Base-by-base conservation (phyloP, 192 early-diverging fungal genomes). In the Endogone sp. region DNA sequence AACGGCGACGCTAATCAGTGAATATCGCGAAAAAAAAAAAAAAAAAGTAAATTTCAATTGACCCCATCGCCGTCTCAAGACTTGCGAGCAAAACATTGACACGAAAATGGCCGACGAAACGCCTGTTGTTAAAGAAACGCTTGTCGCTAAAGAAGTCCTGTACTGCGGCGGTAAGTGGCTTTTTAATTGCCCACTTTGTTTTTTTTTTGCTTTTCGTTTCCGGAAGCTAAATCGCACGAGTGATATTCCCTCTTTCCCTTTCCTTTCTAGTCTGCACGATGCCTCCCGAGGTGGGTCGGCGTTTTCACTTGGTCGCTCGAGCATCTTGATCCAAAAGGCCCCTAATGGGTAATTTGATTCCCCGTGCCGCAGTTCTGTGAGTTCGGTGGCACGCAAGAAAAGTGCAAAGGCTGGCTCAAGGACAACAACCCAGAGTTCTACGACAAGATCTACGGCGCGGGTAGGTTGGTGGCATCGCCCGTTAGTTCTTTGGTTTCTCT, bases 321-420 rank as follows among this genome's bases (percentile, higher is more conserved):
- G n/a, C n/a, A n/a, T n/a, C n/a, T 49, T 49, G 37, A 11, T 49
- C 6, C 9, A 49, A 49, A 49, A 16, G 16, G 1, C 16, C 9
- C 37, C 11, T 4, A 21, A 24, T 56, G 21, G n/a, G n/a, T n/a
- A n/a, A n/a, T 56, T 16, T 37, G 27, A 37, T 37, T 65, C 44
- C 27, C 4, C 49, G 56, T 61, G 25, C 60, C 58, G 24, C 71
- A 93, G 92, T 98, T 94, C 80, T 98, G 96, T 82, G 93, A 94
- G 82, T 95, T 91, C 65, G 86, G 90, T n/a, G 87, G 90, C 26
- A 90, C 91, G 21, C 77, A 84, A 49, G 88, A 90, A 64, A 90
- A 92, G 71, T 98, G 93, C 78, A 89, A 93, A 69, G 68, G 81
- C 60, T 95, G 92, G 93, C 81, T 95, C 31, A 72, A 82, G 29